These are phyloP conservation scores for Kitagawia praeruptora DNA, from an alignment of 129 eudicot genomes.

Conservation along the genomic window DNA sequence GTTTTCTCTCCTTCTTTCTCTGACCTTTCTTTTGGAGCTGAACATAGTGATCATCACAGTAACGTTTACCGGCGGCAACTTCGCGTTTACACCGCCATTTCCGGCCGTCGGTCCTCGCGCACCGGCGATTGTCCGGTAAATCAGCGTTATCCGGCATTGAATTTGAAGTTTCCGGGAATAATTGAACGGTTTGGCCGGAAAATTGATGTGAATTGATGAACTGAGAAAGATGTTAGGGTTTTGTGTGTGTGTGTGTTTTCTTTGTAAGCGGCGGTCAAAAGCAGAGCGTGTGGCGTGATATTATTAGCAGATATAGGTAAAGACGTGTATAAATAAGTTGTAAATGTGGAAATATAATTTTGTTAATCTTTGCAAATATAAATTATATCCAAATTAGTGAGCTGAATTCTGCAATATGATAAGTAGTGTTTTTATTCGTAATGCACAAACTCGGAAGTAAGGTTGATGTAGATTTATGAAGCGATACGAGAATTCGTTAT, in stretches of 20 bases:
- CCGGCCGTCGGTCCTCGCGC: conserved; percentile 77
- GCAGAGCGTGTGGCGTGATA: conserved; percentile 4
- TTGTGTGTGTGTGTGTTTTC: neutral
- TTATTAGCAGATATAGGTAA: neutral
- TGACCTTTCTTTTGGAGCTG: conserved; percentile 63
- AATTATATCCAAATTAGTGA: neutral
- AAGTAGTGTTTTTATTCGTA: neutral
- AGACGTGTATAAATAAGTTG: neutral
- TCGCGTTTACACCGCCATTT: conserved; percentile 90
- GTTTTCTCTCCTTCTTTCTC: conserved; percentile 43
- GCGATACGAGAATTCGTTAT: neutral
- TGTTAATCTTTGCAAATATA: neutral
- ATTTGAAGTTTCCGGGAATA: neutral
- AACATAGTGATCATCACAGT: conserved; percentile 67
- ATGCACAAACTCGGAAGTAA: neutral
- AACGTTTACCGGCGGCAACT: conserved; percentile 51
- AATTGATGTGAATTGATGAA: neutral
- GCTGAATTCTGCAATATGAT: neutral
- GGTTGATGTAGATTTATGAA: neutral
- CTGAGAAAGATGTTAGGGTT: neutral
- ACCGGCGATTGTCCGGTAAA: conserved; percentile 58
- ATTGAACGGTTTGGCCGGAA: conserved; percentile 3
- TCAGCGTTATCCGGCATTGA: conserved; percentile 40
- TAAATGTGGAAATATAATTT: neutral
- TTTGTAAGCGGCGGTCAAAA: neutral